Percentiles rank a stretch among this genome's conserved stretches.
Conservation (phyloP, 2,329 filamentous ascomycete species). For the Drechslerella coelobrocha region DNA sequence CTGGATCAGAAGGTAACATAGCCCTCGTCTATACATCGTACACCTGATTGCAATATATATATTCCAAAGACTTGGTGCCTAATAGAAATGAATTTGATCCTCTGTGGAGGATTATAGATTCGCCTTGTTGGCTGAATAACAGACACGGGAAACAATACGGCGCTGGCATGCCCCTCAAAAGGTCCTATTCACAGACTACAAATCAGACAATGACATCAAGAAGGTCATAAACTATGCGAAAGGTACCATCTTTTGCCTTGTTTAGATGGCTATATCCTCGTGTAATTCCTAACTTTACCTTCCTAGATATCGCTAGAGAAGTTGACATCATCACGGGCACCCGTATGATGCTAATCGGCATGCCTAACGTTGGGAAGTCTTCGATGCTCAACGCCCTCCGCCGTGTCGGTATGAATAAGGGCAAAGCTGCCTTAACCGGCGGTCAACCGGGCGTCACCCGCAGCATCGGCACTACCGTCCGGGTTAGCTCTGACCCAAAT, state of each 20-base stretch:
- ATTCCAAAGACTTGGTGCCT: conserved; percentile 55
- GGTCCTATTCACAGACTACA: conserved; percentile 65
- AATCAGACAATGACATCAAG: conserved; percentile 60
- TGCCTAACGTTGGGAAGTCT: conserved; percentile 98
- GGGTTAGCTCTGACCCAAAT: conserved; percentile 70
- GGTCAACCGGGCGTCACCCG: conserved; percentile 88
- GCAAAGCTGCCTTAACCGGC: conserved; percentile 82
- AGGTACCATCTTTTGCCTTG: conserved; percentile 40
- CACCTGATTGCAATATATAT: conserved; percentile 2
- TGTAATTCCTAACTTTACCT: too few species aligned
- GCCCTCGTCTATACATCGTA: too few species aligned
- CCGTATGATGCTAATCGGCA: conserved; percentile 86
- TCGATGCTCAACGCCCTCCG: conserved; percentile 89
- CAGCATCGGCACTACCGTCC: conserved; percentile 81
- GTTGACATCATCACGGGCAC: conserved; percentile 75
- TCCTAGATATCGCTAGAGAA: conserved; percentile 50
- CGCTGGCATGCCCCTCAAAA: conserved; percentile 64
- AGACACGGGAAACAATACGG: conserved; percentile 64
- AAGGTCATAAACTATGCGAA: conserved; percentile 57
- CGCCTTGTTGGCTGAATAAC: conserved; percentile 13
- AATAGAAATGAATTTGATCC: conserved; percentile 52
- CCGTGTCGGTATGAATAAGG: conserved; percentile 68
- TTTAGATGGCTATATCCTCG: too few species aligned
- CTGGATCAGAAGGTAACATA: conserved; percentile 55
- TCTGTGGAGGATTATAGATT: conserved; percentile 46